Base-by-base conservation (phyloP, 495 filamentous ascomycete genomes). In the Parathielavia hyrcaniae region DNA sequence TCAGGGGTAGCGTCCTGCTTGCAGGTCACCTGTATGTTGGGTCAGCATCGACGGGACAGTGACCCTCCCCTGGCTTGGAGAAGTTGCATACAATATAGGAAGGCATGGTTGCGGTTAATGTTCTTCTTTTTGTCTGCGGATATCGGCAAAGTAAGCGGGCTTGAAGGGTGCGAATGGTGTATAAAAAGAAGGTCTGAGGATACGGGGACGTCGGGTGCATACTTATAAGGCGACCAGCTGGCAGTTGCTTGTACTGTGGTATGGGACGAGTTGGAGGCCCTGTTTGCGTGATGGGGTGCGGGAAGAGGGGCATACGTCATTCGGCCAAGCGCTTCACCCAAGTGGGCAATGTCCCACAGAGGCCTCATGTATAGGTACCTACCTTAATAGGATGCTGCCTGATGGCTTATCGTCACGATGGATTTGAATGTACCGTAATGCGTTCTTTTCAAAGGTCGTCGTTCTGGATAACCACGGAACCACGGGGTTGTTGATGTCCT, bases 1-100 rank as follows among this genome's bases (percentile, higher is more conserved):
- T 79, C 79, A 10, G 71, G 58, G 52, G 78, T 76, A 52, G 83
- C 80, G 51, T 79, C 77, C 1, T 82, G 71, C 74, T 92, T 95
- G 63, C 88, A 75, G 60, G 90, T 91, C 56, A 96, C 81, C 91
- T 96, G 61, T 34, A 52, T 22, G 60, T 5, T 53, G 17, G 45
- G 56, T 58, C 41, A 61, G 61, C n/a, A 19, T 38, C n/a, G n/a
- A 5, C 2, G 9, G 38, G 16, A 30, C 7, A 44, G 51, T n/a
- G 35, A 20, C 16, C 43, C 20, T 51, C 13, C 7, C 5, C 10
- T 41, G 22, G n/a, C 17, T 32, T 47, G 39, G 12, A 9, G 7
- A 10, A 4, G 0, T 20, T 45, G 75, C 79, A 50, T 77, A 88
- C 86, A 66, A 88, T 90, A 78, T 80, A 85, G 61, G 83, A 77